These are phyloP conservation scores for Collariella sp. DNA, from an alignment of 495 filamentous ascomycete species.

Conservation along the genomic window DNA sequence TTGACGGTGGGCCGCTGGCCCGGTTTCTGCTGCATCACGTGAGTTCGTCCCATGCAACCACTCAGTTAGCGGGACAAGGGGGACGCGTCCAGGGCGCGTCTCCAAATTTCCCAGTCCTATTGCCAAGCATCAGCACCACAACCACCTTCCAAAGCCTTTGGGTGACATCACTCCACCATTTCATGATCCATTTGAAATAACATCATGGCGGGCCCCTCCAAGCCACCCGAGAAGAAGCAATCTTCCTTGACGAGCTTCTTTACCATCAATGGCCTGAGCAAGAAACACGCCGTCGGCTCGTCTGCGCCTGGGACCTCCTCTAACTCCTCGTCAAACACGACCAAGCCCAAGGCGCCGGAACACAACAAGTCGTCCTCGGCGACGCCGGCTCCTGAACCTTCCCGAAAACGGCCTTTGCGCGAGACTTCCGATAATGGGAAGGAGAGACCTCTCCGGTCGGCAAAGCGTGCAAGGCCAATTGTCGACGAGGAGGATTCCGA, in stretches of 20 bases:
- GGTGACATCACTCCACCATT: constrained; percentile 19
- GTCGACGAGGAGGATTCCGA: constrained; percentile 21
- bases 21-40: constrained; percentile 1
- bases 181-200: not conserved
- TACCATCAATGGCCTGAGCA: constrained; percentile 34
- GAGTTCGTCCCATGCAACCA: constrained; percentile 4
- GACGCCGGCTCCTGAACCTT: constrained; percentile 10
- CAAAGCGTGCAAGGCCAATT: constrained; percentile 36
- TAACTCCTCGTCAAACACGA: not conserved
- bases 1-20: too few species aligned
- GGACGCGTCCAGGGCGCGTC: constrained; percentile 8
- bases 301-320: too few species aligned
- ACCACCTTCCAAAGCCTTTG: not conserved
- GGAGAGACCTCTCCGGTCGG: constrained; percentile 22
- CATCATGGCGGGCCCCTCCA: constrained; percentile 33
- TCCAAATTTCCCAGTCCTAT: not conserved
- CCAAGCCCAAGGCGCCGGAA: not conserved
- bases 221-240: constrained; percentile 52
- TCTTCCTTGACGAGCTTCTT: constrained; percentile 85
- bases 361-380: not conserved
- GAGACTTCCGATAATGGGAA: constrained; percentile 36
- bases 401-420: constrained; percentile 39
- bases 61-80: not conserved
- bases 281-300: constrained; percentile 9
- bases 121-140: not conserved